These are phyloP conservation scores for Suhomyces canberraensis DNA, from an alignment of 805 yeast species.

Conservation along the genomic window DNA sequence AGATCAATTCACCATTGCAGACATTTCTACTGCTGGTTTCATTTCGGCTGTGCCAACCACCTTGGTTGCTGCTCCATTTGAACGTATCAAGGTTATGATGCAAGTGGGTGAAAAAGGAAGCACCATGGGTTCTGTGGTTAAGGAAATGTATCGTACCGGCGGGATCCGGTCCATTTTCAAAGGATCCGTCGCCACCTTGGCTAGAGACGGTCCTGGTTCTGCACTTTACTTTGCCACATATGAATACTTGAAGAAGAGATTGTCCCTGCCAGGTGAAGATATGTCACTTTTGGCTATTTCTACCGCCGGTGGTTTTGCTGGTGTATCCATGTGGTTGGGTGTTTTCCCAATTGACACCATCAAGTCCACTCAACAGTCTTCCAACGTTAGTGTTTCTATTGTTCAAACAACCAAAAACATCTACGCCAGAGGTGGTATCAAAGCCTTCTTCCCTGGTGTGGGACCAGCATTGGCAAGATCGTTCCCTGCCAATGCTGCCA, in stretches of 20 bases:
- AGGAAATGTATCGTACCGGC: constrained; percentile 69
- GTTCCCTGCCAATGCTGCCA: constrained; percentile 99
- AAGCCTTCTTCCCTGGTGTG: constrained; percentile 95
- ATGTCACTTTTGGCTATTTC: constrained; percentile 72
- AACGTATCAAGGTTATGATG: constrained; percentile 89
- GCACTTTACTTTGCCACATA: constrained; percentile 95
- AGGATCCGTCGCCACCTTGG: constrained; percentile 88
- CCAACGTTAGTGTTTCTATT: constrained; percentile 53
- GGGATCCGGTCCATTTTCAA: constrained; percentile 82
- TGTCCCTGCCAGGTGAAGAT: constrained; percentile 54
- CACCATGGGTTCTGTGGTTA: constrained; percentile 58
- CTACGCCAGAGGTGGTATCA: constrained; percentile 73
- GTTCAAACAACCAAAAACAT: constrained; percentile 63
- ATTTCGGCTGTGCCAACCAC: constrained; percentile 94
- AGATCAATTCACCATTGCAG: constrained; percentile 53
- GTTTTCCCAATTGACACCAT: constrained; percentile 96
- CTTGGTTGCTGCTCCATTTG: constrained; percentile 95
- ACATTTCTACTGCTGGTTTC: constrained; percentile 90
- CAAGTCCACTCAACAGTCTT: constrained; percentile 76
- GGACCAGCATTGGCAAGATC: constrained; percentile 94
- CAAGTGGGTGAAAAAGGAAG: constrained; percentile 64
- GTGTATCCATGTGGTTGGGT: constrained; percentile 94
- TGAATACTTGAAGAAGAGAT: constrained; percentile 67
- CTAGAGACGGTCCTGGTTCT: constrained; percentile 97
- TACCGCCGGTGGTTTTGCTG: constrained; percentile 93